These are phyloP conservation scores for Aureobasidium sp. DNA, from an alignment of 2,329 filamentous ascomycete species.

Conservation along the genomic window DNA sequence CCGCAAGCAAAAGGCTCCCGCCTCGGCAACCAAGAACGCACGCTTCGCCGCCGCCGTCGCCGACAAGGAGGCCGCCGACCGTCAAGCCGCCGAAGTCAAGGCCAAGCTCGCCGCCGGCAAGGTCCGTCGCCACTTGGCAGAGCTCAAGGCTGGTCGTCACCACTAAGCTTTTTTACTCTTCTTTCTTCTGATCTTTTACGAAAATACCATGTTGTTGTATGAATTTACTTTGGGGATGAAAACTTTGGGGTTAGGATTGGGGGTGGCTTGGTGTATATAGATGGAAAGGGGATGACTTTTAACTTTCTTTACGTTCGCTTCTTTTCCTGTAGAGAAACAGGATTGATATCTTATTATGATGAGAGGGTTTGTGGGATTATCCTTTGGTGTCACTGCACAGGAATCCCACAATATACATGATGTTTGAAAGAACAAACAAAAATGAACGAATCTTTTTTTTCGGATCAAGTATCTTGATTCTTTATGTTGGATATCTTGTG, in stretches of 20 bases:
- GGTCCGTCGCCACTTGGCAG: not conserved
- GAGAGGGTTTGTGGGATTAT: not conserved
- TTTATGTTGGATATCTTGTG: not conserved
- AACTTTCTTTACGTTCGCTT: not conserved
- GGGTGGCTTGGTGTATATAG: not conserved
- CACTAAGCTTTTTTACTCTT: not conserved
- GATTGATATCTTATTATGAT: not conserved
- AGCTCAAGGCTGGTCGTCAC: slow-evolving; percentile 10
- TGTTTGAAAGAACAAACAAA: not conserved
- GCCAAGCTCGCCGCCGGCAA: slow-evolving; percentile 8
- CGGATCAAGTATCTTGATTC: not conserved
- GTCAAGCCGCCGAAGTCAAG: slow-evolving; percentile 9
- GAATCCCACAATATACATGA: not conserved
- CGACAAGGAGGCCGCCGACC: not conserved
- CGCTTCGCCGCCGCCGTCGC: slow-evolving; percentile 8
- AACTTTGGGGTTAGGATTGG: not conserved
- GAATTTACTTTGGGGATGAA: not conserved
- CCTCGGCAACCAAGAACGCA: not conserved
- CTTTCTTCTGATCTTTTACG: not conserved
- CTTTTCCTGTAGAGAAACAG: not conserved
- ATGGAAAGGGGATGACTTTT: not conserved
- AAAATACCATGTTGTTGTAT: not conserved
- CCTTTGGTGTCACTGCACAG: not conserved
- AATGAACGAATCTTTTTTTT: not conserved
- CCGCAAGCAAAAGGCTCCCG: slow-evolving; percentile 3